Conservation (phyloP, 129 eudicot species). For the Apium graveolens region DNA sequence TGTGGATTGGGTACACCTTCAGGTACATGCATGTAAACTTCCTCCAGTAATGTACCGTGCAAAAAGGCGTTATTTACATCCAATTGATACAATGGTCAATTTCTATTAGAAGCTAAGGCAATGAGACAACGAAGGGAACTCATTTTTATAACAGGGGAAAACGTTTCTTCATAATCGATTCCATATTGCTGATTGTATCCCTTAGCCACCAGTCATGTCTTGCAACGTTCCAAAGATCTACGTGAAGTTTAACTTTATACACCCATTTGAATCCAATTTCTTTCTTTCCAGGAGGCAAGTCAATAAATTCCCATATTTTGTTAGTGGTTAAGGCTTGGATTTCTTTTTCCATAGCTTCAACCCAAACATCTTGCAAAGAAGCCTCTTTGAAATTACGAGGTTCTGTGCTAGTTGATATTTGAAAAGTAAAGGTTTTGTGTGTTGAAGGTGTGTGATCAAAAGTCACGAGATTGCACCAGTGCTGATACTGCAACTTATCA, state of each 20-base stretch:
- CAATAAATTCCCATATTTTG: neutral
- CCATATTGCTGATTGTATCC: neutral
- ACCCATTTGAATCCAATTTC: neutral
- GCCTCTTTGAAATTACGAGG: no score
- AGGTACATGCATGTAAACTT: no score
- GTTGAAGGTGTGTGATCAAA: no score
- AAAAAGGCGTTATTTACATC: no score
- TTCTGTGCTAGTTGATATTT: no score
- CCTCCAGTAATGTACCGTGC: no score
- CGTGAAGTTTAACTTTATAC: neutral
- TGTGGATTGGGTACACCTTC: no score
- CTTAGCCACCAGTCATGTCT: neutral
- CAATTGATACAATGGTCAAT: neutral
- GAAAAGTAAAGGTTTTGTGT: no score
- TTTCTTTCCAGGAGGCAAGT: neutral
- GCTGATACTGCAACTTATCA: no score
- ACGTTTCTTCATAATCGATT: neutral
- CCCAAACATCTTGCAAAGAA: fast-evolving
- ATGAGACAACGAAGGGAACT: neutral
- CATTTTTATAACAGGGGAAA: neutral
- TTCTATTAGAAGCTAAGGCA: neutral
- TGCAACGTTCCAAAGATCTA: neutral
- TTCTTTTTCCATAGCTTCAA: neutral
- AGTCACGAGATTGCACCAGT: no score
- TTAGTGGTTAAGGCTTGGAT: neutral